A percentile compares a stretch with the other conserved stretches of the same genome.
These are phyloP conservation scores for Lodderomyces elongisporus DNA, from an alignment of 1,139 yeast genomes.

Conservation along the genomic window DNA sequence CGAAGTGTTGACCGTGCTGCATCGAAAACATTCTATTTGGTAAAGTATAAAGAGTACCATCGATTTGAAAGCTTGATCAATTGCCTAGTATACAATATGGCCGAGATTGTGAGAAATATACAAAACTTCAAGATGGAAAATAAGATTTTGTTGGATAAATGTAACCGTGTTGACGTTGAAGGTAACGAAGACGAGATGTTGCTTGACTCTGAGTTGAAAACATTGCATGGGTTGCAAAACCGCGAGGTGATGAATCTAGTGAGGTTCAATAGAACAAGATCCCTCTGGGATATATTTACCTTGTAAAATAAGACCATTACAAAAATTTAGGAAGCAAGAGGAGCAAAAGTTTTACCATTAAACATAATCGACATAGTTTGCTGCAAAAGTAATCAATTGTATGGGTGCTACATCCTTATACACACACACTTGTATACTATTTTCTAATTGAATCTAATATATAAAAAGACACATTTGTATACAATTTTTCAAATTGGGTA, in stretches of 20 bases:
- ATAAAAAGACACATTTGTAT: too few species aligned
- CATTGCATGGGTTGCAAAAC: conserved; percentile 56
- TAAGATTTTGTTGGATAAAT: conserved; percentile 65
- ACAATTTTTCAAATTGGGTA: too few species aligned
- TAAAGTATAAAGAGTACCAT: conserved; percentile 63
- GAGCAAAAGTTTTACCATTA: too few species aligned
- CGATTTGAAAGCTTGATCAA: conserved; percentile 47
- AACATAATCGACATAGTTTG: neutral
- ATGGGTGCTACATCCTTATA: too few species aligned
- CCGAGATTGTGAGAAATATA: conserved; percentile 53
- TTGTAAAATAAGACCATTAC: conserved; percentile 1
- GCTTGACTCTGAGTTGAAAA: conserved; percentile 69
- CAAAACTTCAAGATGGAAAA: conserved; percentile 57
- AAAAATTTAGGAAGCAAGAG: too few species aligned
- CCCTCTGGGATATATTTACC: conserved; percentile 12
- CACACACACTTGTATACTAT: too few species aligned
- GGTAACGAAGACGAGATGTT: conserved; percentile 75
- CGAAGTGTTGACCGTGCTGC: conserved; percentile 91
- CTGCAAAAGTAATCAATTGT: neutral
- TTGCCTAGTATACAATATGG: conserved; percentile 45
- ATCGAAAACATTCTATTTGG: conserved; percentile 76
- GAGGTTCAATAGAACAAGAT: conserved; percentile 46
- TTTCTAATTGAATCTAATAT: too few species aligned
- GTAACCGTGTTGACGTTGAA: conserved; percentile 84
- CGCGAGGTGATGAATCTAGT: conserved; percentile 52